A percentile compares a stretch with the other conserved stretches of the same genome.
Conservation (phyloP, 306 rosid genomes). For the Acacia melanoxylon region DNA sequence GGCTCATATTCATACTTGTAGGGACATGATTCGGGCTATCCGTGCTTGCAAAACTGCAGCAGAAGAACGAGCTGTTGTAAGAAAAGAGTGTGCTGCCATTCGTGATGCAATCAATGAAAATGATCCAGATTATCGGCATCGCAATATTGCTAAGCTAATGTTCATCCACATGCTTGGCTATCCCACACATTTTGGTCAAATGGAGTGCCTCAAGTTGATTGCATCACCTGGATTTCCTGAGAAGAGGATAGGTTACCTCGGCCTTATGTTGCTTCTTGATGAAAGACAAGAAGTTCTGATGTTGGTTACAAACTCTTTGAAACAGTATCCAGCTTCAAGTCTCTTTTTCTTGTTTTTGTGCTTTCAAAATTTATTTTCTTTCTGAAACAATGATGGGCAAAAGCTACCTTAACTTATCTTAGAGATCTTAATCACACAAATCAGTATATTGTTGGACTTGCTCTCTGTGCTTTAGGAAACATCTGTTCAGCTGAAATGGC, state of each 20-base stretch:
- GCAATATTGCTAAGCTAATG: slow-evolving; percentile 84
- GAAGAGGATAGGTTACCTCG: slow-evolving; percentile 83
- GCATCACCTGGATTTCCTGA: slow-evolving; percentile 84
- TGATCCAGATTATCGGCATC: slow-evolving; percentile 74
- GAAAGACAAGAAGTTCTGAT: slow-evolving; percentile 88
- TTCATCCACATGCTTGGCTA: slow-evolving; percentile 87
- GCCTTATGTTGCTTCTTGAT: slow-evolving; percentile 85
- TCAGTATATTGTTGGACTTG: slow-evolving; percentile 85
- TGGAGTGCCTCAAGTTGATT: slow-evolving; percentile 82
- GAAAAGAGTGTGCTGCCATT: slow-evolving; percentile 86
- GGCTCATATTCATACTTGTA: slow-evolving; percentile 30
- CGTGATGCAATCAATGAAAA: slow-evolving; percentile 73
- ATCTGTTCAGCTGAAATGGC: slow-evolving; percentile 93
- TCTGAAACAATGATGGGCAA: slow-evolving; percentile 21
- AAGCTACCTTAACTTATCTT: slow-evolving; percentile 51
- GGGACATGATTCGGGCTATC: slow-evolving; percentile 88
- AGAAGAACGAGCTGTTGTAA: slow-evolving; percentile 74
- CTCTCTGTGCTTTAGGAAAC: slow-evolving; percentile 85
- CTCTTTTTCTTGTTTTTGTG: slow-evolving; percentile 11
- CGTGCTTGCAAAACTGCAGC: slow-evolving; percentile 89
- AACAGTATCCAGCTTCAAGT: slow-evolving; percentile 67
- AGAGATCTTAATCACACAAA: slow-evolving; percentile 81
- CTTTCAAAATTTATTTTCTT: background rate
- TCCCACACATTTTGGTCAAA: slow-evolving; percentile 90
- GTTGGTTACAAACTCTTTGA: slow-evolving; percentile 80